A percentile compares a stretch with the other conserved stretches of the same genome.
Conservation (phyloP, 1,139 yeast genomes). For the Suhomyces bokatorum region DNA sequence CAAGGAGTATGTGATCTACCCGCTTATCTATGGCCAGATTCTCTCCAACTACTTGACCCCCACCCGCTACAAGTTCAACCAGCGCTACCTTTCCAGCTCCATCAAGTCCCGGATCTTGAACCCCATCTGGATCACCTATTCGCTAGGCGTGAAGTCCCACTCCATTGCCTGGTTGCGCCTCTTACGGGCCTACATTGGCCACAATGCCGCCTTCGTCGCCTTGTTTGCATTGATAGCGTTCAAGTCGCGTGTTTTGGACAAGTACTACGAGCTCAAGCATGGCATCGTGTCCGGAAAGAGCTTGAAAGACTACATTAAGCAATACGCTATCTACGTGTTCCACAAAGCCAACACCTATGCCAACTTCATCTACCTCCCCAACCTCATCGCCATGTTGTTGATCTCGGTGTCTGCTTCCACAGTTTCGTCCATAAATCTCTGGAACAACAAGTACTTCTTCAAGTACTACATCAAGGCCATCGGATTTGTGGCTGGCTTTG, state of each 20-base stretch:
- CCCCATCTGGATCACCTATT: constrained; percentile 47
- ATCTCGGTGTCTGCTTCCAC: constrained; percentile 33
- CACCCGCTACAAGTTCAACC: constrained; percentile 38
- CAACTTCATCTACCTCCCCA: constrained; percentile 41
- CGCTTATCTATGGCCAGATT: constrained; percentile 42
- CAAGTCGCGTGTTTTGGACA: constrained; percentile 28
- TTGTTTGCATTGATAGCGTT: constrained; percentile 25
- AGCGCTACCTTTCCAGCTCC: constrained; percentile 36
- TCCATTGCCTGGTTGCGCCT: constrained; percentile 35
- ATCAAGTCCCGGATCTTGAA: constrained; percentile 37
- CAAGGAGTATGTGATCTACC: constrained; percentile 38
- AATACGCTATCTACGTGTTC: constrained; percentile 24
- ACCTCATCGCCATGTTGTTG: constrained; percentile 36
- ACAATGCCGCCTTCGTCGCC: constrained; percentile 22
- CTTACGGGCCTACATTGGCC: constrained; percentile 27
- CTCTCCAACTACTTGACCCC: constrained; percentile 47
- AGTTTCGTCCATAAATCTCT: constrained; percentile 18
- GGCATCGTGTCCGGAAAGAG: constrained; percentile 17
- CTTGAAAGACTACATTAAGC: constrained; percentile 14
- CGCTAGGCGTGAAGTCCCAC: constrained; percentile 29
- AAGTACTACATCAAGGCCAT: constrained; percentile 38
- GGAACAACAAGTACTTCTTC: constrained; percentile 27
- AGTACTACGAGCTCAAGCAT: constrained; percentile 30
- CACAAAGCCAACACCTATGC: constrained; percentile 35
- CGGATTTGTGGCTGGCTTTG: constrained; percentile 38